Conservation (phyloP, 768 basidiomycete species). For the Saitozyma sp. region DNA sequence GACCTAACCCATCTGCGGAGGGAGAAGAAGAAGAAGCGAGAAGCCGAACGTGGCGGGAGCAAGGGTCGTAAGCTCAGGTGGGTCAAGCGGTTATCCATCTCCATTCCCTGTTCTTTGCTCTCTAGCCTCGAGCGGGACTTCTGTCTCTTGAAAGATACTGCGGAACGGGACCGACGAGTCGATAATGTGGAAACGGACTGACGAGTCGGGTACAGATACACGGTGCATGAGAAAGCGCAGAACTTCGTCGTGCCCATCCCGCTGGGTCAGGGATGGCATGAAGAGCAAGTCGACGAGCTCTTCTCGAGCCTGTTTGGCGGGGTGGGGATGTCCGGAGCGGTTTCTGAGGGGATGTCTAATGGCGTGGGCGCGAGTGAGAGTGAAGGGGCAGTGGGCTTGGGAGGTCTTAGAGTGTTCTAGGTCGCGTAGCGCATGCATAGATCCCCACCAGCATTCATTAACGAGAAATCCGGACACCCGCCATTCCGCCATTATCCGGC, state of each 20-base stretch:
- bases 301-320: constrained; percentile 81
- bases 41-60: constrained; percentile 90
- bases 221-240: constrained; percentile 92
- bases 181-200: not conserved
- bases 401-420: constrained; percentile 31
- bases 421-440: not conserved
- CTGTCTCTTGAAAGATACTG: not conserved
- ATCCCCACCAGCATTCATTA: not conserved
- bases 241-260: constrained; percentile 92
- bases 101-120: not conserved
- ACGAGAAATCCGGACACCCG: no score
- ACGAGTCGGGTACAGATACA: constrained; percentile 61
- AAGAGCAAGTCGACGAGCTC: constrained; percentile 92
- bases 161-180: not conserved
- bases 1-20: constrained; percentile 38
- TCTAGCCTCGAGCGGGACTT: not conserved
- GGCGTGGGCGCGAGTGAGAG: not conserved
- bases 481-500: no score
- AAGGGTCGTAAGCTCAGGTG: constrained; percentile 91
- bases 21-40: constrained; percentile 64
- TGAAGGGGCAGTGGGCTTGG: constrained; percentile 11
- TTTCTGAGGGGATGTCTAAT: constrained; percentile 13
- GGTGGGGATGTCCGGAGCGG: constrained; percentile 34
- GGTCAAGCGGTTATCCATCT: constrained; percentile 34
- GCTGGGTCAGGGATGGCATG: constrained; percentile 74